Base-by-base conservation (phyloP, 768 basidiomycete genomes). In the Hygrophorus pudorinus region DNA sequence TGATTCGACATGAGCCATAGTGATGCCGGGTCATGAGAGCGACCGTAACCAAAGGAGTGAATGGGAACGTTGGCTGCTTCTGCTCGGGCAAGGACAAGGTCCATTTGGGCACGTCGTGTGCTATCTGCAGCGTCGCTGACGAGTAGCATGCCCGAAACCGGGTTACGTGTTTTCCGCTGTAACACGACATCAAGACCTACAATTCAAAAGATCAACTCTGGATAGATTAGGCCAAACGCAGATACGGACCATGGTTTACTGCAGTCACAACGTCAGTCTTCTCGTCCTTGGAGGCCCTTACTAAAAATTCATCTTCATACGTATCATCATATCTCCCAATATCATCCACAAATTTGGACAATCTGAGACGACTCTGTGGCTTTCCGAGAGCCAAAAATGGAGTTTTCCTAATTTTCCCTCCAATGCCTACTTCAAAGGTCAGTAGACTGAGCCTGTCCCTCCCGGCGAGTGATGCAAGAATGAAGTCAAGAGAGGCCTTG, bases 1-100 rank as follows among this genome's bases (percentile, higher is more conserved):
- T 98, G 92, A 61, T 97, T 98, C 8, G 93, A 97, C 75, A 99
- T 93, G 37, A 98, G 79, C 96, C 96, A 98, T 28, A 99, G 76
- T 5, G 92, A 94, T 11, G 90, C 90, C 13, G 96, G 96, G 61
- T 98, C 96, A 58, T 98, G 96, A 12, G 90, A 87, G 47, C 89
- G 86, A 20, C 93, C 94, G 56, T 94, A 99, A 41, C 96, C 96
- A 52, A 99, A 85, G 2, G 93, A 86, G 61, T 99, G 94, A 44
- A 99, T 96, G 3, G 96, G 93, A 18, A 96, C 80, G 59, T 91
- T 91, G 24, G 89, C 96, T 10, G 96, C 94, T 57, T 99, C 96
- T 1, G 92, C 86, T 30, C 96, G 84, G 35, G 94, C 93, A 38
- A 97, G 84, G 12, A 97, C 93, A 12, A 99, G 75, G 60, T 99